phyloP scores from a whole-genome alignment of 495 filamentous ascomycete genomes.

The Beverwykella pulmonaria region DNA sequence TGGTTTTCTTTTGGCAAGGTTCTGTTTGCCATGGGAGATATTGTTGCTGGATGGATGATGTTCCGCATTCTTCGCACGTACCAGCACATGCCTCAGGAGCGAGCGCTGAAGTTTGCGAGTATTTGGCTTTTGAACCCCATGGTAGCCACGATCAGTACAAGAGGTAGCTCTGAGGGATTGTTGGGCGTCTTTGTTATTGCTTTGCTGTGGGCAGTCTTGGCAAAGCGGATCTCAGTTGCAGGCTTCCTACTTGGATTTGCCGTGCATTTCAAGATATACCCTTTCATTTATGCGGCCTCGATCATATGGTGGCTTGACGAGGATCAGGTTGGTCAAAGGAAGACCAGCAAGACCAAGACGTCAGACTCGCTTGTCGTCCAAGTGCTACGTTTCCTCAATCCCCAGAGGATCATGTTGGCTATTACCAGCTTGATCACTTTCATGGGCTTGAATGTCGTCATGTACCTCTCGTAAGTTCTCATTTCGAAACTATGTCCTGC shows the following conservation, averaged over 20 bases:
- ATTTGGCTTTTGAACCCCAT: conserved; percentile 97
- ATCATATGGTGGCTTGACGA: conserved; percentile 86
- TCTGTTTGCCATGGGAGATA: conserved; percentile 79
- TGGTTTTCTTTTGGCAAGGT: conserved; percentile 88
- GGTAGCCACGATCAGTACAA: conserved; percentile 93
- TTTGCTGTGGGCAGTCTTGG: conserved; percentile 77
- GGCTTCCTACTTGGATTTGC: conserved; percentile 77
- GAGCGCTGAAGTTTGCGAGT: conserved; percentile 71
- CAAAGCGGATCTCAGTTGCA: conserved; percentile 61
- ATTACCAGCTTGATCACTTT: conserved; percentile 73
- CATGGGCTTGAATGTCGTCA: conserved; percentile 66
- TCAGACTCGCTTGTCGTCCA: not conserved
- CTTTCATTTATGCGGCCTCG: conserved; percentile 86
- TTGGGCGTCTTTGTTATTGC: conserved; percentile 80
- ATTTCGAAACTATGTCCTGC: not conserved
- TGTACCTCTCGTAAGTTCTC: conserved; percentile 68
- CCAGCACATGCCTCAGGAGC: conserved; percentile 52
- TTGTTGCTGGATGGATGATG: conserved; percentile 87
- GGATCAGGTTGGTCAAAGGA: conserved; percentile 42
- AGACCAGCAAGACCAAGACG: not conserved
- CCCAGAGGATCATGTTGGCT: conserved; percentile 61
- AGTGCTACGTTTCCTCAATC: conserved; percentile 61
- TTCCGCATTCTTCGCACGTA: conserved; percentile 58
- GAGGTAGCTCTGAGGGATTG: conserved; percentile 90
- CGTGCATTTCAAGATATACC: conserved; percentile 98